Evolutionary conservation across 306 rosid genomes (phyloP).

Genomic region (Cercis canadensis): DNA sequence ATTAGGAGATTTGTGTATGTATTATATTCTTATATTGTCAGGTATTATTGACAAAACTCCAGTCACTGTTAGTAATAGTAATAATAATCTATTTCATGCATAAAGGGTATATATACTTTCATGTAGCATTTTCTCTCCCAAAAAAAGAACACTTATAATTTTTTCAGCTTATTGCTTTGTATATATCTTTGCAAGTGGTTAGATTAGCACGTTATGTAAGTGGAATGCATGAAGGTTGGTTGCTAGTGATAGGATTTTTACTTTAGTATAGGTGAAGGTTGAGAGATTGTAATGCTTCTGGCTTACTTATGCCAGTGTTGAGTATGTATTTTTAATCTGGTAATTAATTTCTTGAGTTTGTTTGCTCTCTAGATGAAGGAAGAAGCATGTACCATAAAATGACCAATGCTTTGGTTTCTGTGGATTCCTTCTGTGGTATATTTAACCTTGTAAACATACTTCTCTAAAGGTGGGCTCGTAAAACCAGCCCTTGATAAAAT

Average conservation of each 20-base stretch:
- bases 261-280: neutral
- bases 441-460: neutral
- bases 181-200: too few relatives aligned
- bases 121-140: neutral
- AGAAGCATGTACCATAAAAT: neutral
- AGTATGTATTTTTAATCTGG: neutral
- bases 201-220: conserved; percentile 8
- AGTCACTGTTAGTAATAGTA: neutral
- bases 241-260: neutral
- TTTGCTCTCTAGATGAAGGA: neutral
- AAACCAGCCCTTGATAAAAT: conserved; percentile 12
- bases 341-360: neutral
- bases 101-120: neutral
- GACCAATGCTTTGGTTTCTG: neutral
- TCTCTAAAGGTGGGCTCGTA: neutral
- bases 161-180: neutral
- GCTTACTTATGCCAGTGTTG: neutral
- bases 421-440: neutral
- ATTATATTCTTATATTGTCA: too few relatives aligned
- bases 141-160: neutral
- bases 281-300: neutral
- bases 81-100: neutral
- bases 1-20: too few relatives aligned
- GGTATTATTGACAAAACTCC: neutral
- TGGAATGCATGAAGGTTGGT: neutral